These are phyloP conservation scores for Fomitiporia mediterranea DNA, from an alignment of 1,284 basidiomycete species.

Conservation along the genomic window DNA sequence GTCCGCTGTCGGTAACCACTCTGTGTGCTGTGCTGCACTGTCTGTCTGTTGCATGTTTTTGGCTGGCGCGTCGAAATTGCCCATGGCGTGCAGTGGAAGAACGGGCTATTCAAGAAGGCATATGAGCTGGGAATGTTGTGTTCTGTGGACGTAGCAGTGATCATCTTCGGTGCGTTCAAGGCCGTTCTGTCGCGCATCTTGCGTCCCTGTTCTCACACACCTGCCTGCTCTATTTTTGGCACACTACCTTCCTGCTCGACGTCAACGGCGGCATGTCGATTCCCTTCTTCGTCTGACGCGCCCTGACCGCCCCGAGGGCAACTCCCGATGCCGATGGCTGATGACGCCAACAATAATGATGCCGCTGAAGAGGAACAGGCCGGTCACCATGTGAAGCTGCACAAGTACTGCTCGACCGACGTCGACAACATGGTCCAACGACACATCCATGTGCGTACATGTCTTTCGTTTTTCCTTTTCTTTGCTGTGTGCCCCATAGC, in stretches of 20 bases:
- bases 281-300: background rate
- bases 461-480: background rate
- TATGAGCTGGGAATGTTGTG: conserved; percentile 46
- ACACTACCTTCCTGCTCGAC: background rate
- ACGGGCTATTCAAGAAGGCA: conserved; percentile 47
- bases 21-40: too few relatives aligned
- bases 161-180: conserved; percentile 49
- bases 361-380: conserved; percentile 42
- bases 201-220: background rate
- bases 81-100: too few relatives aligned
- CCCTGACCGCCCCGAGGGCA: too few relatives aligned
- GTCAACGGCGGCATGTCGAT: background rate
- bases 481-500: background rate
- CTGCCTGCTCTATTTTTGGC: conserved; percentile 7
- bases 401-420: conserved; percentile 57
- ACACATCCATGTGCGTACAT: conserved; percentile 39
- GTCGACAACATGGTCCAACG: conserved; percentile 47
- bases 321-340: background rate
- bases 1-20: too few relatives aligned
- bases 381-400: conserved; percentile 54
- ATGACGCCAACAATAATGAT: background rate
- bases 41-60: background rate
- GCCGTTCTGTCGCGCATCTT: conserved; percentile 16
- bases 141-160: conserved; percentile 26
- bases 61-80: conserved; percentile 19